A percentile compares a stretch with the other conserved stretches of the same genome.
These are phyloP conservation scores for Biscogniauxia sp. DNA, from an alignment of 2,329 filamentous ascomycete species.

Conservation along the genomic window DNA sequence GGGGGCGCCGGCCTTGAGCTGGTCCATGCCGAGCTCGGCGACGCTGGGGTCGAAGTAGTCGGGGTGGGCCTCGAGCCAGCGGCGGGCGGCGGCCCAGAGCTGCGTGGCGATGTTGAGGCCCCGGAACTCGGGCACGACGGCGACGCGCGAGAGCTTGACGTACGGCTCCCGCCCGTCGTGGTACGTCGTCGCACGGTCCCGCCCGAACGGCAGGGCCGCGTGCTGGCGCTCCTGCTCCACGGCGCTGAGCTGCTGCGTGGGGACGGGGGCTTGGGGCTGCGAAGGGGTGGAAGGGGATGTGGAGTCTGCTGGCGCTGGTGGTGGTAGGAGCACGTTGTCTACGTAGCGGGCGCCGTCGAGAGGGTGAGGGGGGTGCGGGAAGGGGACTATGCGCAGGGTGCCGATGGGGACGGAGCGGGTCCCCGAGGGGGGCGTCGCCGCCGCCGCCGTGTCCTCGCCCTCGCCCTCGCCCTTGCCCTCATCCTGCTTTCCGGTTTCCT, in stretches of 20 bases:
- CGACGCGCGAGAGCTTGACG: constrained; percentile 77
- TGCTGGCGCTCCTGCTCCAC: constrained; percentile 24
- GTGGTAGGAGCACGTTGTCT: constrained; percentile 41
- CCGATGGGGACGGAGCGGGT: constrained; percentile 59
- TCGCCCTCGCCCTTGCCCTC: background rate
- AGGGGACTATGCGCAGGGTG: constrained; percentile 77
- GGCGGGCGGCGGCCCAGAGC: constrained; percentile 64
- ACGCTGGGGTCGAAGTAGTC: constrained; percentile 52
- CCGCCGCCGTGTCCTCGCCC: constrained; percentile 23
- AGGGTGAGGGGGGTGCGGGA: constrained; percentile 69
- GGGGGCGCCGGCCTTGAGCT: constrained; percentile 38
- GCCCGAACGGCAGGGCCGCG: constrained; percentile 21
- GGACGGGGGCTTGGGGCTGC: background rate
- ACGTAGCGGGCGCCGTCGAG: constrained; percentile 48
- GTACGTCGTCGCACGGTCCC: constrained; percentile 47
- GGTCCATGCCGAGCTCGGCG: constrained; percentile 42
- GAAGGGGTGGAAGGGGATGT: background rate
- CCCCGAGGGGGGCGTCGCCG: constrained; percentile 37
- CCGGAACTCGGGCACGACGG: constrained; percentile 65
- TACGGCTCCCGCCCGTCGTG: constrained; percentile 70
- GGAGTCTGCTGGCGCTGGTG: constrained; percentile 5
- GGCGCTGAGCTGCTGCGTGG: constrained; percentile 8
- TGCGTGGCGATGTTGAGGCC: constrained; percentile 62
- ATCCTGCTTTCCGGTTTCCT: background rate
- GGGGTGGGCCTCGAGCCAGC: constrained; percentile 65